Conservation (phyloP, 768 basidiomycete species). For the Tulasnella sp. region DNA sequence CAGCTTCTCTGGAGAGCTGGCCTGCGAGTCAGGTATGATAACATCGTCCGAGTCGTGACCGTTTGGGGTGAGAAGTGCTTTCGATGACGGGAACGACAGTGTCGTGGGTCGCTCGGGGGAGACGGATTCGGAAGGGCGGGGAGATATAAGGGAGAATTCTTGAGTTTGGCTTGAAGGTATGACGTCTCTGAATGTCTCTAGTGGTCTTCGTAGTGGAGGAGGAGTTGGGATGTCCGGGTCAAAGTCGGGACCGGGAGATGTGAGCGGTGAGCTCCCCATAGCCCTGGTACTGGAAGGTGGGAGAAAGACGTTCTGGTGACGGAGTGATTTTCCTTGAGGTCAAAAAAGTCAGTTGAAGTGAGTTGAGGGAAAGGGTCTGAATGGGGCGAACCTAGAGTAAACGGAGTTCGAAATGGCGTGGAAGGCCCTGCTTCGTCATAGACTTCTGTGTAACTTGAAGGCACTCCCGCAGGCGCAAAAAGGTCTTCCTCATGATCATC, state of each 20-base stretch:
- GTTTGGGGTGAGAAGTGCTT: not conserved
- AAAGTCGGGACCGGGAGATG: not conserved
- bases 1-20: not conserved
- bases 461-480: not conserved
- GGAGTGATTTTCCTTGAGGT: not conserved
- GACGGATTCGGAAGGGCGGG: not conserved
- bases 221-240: not conserved
- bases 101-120: not conserved
- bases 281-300: not conserved
- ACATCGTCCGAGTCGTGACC: not conserved
- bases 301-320: not conserved
- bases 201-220: not conserved
- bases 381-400: not conserved
- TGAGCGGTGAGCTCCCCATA: not conserved
- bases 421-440: not conserved
- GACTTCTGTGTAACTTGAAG: not conserved
- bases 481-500: not conserved
- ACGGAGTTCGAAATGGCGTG: not conserved
- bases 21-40: slow-evolving; percentile 10
- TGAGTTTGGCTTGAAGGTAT: not conserved
- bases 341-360: not conserved
- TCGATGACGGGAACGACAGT: not conserved
- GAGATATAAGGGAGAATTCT: not conserved
- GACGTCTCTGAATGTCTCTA: not conserved
- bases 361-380: not conserved